phyloP scores from a whole-genome alignment of 1,284 basidiomycete genomes.

The Pyrrhoderma noxium region DNA sequence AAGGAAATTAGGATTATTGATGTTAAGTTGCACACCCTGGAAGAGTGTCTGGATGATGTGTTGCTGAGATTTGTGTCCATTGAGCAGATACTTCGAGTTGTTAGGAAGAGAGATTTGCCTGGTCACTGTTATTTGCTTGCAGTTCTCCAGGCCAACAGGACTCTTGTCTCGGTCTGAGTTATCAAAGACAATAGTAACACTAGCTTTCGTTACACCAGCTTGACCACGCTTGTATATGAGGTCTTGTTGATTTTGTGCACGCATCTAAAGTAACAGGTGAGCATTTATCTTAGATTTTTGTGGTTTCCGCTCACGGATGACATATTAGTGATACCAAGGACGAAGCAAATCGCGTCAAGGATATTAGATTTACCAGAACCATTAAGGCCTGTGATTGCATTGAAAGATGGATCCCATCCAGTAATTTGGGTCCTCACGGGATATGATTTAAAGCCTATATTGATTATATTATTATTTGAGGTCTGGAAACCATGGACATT shows the following conservation, averaged over 20 bases:
- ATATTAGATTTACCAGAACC: constrained; percentile 96
- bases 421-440: constrained; percentile 91
- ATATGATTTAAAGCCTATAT: constrained; percentile 89
- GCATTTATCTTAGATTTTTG: neutral
- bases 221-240: constrained; percentile 98
- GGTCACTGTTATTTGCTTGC: constrained; percentile 91
- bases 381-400: constrained; percentile 95
- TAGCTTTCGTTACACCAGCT: constrained; percentile 95
- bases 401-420: constrained; percentile 95
- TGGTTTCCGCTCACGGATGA: constrained; percentile 47
- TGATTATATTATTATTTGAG: neutral
- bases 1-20: constrained; percentile 99
- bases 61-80: constrained; percentile 92
- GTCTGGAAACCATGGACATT: neutral
- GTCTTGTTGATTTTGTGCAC: constrained; percentile 94
- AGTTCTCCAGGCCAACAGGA: constrained; percentile 80
- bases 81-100: constrained; percentile 93
- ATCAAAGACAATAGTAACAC: constrained; percentile 98
- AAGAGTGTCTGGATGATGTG: constrained; percentile 89
- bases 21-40: constrained; percentile 97
- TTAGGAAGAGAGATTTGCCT: constrained; percentile 95
- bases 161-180: constrained; percentile 90
- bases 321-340: constrained; percentile 95
- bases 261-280: constrained; percentile 52
- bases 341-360: constrained; percentile 95